Conservation (phyloP, 495 filamentous ascomycete species). For the Monascus purpureus region DNA sequence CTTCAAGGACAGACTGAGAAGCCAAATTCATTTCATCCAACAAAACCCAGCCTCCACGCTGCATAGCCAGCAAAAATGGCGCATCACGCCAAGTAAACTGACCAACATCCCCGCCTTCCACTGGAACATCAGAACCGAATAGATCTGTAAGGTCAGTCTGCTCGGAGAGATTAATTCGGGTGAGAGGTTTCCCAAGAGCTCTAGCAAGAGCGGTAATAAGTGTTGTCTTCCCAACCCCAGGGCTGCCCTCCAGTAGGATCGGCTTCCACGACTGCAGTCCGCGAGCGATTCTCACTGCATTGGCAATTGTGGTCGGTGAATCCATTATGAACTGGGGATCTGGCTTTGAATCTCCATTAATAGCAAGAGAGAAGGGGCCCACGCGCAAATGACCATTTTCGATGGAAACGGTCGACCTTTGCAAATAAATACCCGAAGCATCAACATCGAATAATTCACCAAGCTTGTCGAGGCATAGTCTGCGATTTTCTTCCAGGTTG, state of each 20-base stretch:
- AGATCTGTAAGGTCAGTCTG: constrained; percentile 96
- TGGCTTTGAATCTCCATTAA: constrained; percentile 26
- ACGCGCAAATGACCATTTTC: constrained; percentile 40
- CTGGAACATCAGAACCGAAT: constrained; percentile 92
- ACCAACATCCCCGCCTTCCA: constrained; percentile 76
- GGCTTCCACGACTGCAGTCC: constrained; percentile 85
- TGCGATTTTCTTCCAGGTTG: constrained; percentile 46
- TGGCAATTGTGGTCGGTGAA: constrained; percentile 78
- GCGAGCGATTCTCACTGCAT: constrained; percentile 78
- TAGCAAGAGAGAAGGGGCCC: constrained; percentile 58
- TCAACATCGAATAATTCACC: constrained; percentile 50
- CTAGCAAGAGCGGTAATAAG: constrained; percentile 72
- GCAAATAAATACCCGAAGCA: constrained; percentile 46
- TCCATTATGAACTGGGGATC: constrained; percentile 62
- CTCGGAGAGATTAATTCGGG: constrained; percentile 90
- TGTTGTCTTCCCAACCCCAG: constrained; percentile 95
- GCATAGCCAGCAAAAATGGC: constrained; percentile 92
- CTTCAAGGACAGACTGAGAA: constrained; percentile 92
- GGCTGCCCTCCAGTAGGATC: constrained; percentile 86
- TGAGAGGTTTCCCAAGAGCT: constrained; percentile 64
- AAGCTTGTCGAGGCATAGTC: constrained; percentile 58
- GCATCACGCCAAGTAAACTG: constrained; percentile 92
- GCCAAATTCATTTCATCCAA: constrained; percentile 99
- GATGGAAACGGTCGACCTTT: constrained; percentile 33
- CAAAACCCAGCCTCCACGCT: constrained; percentile 86